A percentile compares a stretch with the other conserved stretches of the same genome.
phyloP scores from a whole-genome alignment of 2,329 filamentous ascomycete species.

The Xylogone sp. region DNA sequence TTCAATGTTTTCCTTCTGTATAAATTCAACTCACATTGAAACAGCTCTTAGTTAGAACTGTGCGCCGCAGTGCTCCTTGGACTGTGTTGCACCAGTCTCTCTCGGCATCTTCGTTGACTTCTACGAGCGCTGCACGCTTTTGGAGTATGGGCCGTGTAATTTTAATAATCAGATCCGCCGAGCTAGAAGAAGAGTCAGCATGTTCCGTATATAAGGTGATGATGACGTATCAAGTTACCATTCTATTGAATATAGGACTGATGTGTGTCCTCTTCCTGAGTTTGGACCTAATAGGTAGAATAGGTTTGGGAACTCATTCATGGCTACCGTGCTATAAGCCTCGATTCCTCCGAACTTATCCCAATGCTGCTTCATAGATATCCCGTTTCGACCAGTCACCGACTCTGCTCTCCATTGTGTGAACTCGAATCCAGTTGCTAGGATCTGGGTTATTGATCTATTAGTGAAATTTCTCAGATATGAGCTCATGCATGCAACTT shows the following conservation, averaged over 20 bases:
- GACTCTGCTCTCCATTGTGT: constrained; percentile 15
- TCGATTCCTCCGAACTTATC: constrained; percentile 13
- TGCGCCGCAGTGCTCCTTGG: too few relatives aligned
- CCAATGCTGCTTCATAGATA: constrained; percentile 15
- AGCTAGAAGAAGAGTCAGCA: too few relatives aligned
- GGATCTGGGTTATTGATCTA: constrained; percentile 3
- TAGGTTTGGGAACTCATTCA: constrained; percentile 22
- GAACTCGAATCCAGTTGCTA: constrained; percentile 18
- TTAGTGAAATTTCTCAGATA: background rate
- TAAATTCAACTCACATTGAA: too few relatives aligned
- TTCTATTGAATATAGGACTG: constrained; percentile 1
- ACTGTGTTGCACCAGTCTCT: too few relatives aligned
- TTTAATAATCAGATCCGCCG: too few relatives aligned
- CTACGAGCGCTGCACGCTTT: too few relatives aligned
- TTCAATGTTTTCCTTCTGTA: too few relatives aligned
- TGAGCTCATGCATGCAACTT: background rate
- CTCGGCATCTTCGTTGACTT: too few relatives aligned
- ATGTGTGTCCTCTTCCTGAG: constrained; percentile 2
- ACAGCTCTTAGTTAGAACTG: too few relatives aligned
- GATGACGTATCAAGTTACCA: background rate
- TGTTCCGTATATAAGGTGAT: too few relatives aligned
- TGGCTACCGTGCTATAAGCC: constrained; percentile 19
- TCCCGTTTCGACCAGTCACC: constrained; percentile 11
- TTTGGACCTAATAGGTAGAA: constrained; percentile 21
- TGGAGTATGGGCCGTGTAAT: too few relatives aligned